These are phyloP conservation scores for Dillenia turbinata DNA, from an alignment of 164 flowering plant genomes.

Conservation along the genomic window DNA sequence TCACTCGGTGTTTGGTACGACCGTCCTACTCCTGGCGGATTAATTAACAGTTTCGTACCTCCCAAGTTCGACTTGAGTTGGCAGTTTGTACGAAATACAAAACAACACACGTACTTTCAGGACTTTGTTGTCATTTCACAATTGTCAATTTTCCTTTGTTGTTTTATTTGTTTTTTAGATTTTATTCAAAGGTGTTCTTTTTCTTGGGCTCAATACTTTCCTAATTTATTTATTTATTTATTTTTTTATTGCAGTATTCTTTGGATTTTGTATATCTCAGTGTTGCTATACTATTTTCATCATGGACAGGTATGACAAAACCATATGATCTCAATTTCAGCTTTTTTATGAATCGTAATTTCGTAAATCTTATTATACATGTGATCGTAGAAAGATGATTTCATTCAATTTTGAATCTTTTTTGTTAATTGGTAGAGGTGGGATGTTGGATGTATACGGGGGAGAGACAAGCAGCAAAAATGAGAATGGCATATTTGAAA, in stretches of 20 bases:
- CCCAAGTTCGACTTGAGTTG: too few species aligned
- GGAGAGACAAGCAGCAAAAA: constrained; percentile 92
- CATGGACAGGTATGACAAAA: constrained; percentile 71
- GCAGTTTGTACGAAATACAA: too few species aligned
- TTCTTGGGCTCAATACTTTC: not conserved
- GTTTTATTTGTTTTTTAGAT: not conserved
- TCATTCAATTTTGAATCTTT: not conserved
- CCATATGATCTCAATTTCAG: too few species aligned
- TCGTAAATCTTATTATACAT: too few species aligned
- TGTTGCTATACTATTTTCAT: constrained; percentile 71
- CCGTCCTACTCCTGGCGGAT: too few species aligned
- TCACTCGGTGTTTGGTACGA: too few species aligned
- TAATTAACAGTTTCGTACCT: too few species aligned
- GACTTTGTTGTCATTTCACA: too few species aligned
- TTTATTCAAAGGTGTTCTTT: too few species aligned
- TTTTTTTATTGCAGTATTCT: constrained; percentile 65
- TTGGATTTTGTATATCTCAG: constrained; percentile 93
- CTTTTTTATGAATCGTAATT: too few species aligned
- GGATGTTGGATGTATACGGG: constrained; percentile 99
- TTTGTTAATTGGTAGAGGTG: constrained; percentile 51
- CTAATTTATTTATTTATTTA: constrained; percentile 4
- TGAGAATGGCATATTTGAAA: constrained; percentile 87
- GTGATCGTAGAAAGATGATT: too few species aligned
- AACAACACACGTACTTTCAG: too few species aligned
- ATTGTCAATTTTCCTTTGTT: not conserved